Evolutionary conservation across 2,329 filamentous ascomycete species (phyloP).

Genomic region (Blastomyces percursus): DNA sequence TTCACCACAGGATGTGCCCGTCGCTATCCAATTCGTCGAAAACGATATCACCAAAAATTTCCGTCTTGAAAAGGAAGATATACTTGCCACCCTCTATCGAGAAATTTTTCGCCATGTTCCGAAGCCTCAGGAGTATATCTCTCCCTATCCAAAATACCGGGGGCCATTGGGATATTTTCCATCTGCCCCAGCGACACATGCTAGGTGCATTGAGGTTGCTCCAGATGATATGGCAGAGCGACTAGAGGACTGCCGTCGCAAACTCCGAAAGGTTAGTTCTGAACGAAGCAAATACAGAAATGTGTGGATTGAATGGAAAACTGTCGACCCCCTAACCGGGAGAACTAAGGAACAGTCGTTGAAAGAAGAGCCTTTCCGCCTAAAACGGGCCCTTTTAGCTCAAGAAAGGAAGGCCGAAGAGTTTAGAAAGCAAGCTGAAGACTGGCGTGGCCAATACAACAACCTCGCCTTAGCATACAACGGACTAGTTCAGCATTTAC

Average conservation of each 20-base stretch:
- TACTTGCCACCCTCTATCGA: conserved; percentile 16
- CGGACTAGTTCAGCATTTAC: not conserved
- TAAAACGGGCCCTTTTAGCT: conserved; percentile 17
- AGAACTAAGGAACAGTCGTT: conserved; percentile 18
- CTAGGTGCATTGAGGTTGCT: conserved; percentile 20
- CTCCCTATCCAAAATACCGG: conserved; percentile 23
- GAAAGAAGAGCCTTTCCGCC: conserved; percentile 11
- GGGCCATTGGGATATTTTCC: conserved; percentile 22
- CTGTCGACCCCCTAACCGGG: conserved; percentile 20
- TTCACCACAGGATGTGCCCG: not conserved
- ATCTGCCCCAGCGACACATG: conserved; percentile 23
- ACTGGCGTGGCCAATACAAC: conserved; percentile 18
- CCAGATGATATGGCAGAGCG: conserved; percentile 18
- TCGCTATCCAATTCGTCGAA: not conserved
- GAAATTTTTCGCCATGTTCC: conserved; percentile 18
- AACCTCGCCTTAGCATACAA: conserved; percentile 19
- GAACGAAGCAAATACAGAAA: conserved; percentile 24
- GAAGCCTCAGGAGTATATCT: conserved; percentile 19
- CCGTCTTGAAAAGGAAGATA: conserved; percentile 15
- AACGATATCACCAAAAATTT: conserved; percentile 16
- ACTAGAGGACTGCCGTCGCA: conserved; percentile 16
- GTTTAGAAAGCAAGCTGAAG: conserved; percentile 20
- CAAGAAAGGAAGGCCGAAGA: conserved; percentile 19
- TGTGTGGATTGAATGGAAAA: conserved; percentile 17
- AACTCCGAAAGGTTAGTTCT: conserved; percentile 18